These are phyloP conservation scores for Mucor velutinosus DNA, from an alignment of 371 early-diverging fungal species.

Conservation along the genomic window DNA sequence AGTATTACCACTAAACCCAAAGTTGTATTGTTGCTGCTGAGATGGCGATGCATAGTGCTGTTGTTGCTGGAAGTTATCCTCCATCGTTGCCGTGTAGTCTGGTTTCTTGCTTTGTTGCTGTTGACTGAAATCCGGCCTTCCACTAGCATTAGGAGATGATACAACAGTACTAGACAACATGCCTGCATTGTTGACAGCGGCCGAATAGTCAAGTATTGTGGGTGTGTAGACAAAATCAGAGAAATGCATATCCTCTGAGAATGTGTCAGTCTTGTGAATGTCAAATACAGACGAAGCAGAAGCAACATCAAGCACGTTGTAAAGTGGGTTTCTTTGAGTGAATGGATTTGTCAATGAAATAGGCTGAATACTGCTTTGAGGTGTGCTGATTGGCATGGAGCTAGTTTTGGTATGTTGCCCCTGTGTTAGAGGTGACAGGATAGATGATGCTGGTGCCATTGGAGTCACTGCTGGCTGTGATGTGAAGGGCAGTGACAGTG, in stretches of 20 bases:
- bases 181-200: background rate
- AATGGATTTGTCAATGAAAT: background rate
- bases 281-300: constrained; percentile 13
- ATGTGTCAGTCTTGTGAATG: constrained; percentile 6
- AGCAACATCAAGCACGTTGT: constrained; percentile 4
- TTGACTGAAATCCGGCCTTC: background rate
- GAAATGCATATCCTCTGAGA: constrained; percentile 20
- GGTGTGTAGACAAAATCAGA: constrained; percentile 25
- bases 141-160: background rate
- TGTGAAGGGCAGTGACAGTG: background rate
- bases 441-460: background rate
- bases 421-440: background rate
- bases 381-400: background rate
- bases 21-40: background rate
- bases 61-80: background rate
- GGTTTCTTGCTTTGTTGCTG: constrained; percentile 2
- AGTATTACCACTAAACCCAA: background rate
- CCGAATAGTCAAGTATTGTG: constrained; percentile 15
- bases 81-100: background rate
- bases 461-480: background rate
- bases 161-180: background rate
- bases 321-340: background rate
- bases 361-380: background rate
- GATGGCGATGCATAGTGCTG: background rate
- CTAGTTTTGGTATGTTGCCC: background rate